Evolutionary conservation across 2,329 filamentous ascomycete genomes (phyloP), one percentile per base, ranked within the genome.

Genomic region (Scorias spongiosa): DNA sequence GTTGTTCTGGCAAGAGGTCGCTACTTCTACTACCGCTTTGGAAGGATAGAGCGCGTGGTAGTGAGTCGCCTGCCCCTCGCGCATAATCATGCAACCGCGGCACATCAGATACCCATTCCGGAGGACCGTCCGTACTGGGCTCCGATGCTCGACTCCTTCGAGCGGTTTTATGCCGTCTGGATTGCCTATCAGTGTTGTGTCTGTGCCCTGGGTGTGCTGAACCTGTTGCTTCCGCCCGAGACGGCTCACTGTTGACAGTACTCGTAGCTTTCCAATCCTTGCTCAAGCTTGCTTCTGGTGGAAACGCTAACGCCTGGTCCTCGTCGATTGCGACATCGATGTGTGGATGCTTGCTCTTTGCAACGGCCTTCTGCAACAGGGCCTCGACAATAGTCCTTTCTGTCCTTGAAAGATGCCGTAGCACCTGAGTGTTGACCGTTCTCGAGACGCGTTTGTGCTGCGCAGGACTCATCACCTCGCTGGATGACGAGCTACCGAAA

Each of bases 311-410:
- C 15, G 32, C 32, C 32, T 36, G 32, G 4, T 36, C 32, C 9
- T 36, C 32, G 32, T 36, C 32, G 15, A 36, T 36, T 15, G 32
- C 32, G 32, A 36, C 32, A 9, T 43, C 44, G 14, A 42, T 41
- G 28, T 42, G 28, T 28, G 42, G 42, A 14, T 42, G 18, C 36
- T 37, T 43, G 3, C 44, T 41, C 12, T 58, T 71, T 12, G 57
- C 55, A 46, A 60, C 65, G 42, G 62, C 63, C 59, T 39, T 63
- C 66, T 10, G 60, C 58, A 11, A 63, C 54, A 20, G 18, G 29
- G 34, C n/a, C 18, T 38, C 10, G 29, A 37, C 28, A 28, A 32
- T 20, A 32, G 41, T 37, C 41, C 37, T 18, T n/a, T 43, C 2
- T 26, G 41, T 30, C 26, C 32, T 18, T 29, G 32, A 36, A 15